phyloP scores from a whole-genome alignment of 192 early-diverging fungal species.

The Dissophora globulifera region DNA sequence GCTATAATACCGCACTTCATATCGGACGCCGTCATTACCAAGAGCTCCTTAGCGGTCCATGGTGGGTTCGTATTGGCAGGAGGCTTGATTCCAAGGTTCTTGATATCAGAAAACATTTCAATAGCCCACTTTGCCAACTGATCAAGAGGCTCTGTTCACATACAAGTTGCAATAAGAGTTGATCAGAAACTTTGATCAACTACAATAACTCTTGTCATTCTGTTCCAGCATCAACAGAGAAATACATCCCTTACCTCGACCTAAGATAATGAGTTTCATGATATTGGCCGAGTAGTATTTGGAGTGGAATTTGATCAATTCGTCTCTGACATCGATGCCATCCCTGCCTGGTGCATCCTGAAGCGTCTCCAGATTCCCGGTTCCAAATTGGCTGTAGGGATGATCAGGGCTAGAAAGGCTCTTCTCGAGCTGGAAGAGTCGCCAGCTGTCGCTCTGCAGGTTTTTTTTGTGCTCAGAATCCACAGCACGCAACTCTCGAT shows the following conservation, averaged over 20 bases:
- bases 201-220: too few species aligned
- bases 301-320: constrained; percentile 88
- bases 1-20: too few species aligned
- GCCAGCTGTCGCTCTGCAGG: constrained; percentile 90
- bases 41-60: constrained; percentile 75
- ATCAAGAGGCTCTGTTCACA: constrained; percentile 79
- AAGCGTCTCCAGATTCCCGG: constrained; percentile 90
- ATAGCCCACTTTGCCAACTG: constrained; percentile 86
- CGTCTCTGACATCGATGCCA: constrained; percentile 85
- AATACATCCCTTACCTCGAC: constrained; percentile 73
- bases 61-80: constrained; percentile 78
- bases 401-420: constrained; percentile 79
- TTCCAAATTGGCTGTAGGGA: constrained; percentile 91
- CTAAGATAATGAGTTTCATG: constrained; percentile 92
- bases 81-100: constrained; percentile 77
- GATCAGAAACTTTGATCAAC: too few species aligned
- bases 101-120: constrained; percentile 79
- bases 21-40: constrained; percentile 46
- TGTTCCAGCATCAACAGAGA: too few species aligned
- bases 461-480: constrained; percentile 98
- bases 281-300: constrained; percentile 95
- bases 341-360: constrained; percentile 67
- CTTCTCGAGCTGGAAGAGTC: constrained; percentile 89
- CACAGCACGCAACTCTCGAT: constrained; percentile 93
- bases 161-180: too few species aligned